phyloP scores from a whole-genome alignment of 2,329 filamentous ascomycete species.

The Exophiala mesophila region DNA sequence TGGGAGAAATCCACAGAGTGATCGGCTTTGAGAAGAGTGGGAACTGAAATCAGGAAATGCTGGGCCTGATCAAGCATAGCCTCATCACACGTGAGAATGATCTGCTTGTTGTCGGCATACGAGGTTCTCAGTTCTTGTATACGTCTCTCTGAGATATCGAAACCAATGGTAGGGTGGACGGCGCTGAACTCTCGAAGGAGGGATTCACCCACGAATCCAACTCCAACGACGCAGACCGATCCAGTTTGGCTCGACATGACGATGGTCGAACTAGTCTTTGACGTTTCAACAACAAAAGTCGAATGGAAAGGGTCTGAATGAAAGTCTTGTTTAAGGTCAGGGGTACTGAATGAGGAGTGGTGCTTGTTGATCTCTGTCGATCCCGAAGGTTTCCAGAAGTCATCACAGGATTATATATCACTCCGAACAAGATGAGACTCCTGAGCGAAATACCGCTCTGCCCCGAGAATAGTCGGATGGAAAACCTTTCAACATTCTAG shows the following conservation, averaged over 20 bases:
- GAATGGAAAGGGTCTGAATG: too few species aligned
- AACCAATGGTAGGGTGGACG: slow-evolving; percentile 16
- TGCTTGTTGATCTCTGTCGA: too few species aligned
- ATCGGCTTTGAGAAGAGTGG: slow-evolving; percentile 15
- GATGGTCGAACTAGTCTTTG: too few species aligned
- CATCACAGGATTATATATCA: too few species aligned
- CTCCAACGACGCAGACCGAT: slow-evolving; percentile 16
- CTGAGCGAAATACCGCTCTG: too few species aligned
- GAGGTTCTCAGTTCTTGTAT: slow-evolving; percentile 10
- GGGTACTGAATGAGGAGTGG: too few species aligned
- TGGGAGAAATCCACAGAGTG: slow-evolving; percentile 13
- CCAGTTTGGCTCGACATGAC: not conserved
- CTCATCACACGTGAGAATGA: slow-evolving; percentile 10
- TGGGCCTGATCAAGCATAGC: slow-evolving; percentile 9
- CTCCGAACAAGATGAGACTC: too few species aligned
- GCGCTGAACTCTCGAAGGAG: slow-evolving; percentile 16
- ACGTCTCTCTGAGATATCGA: slow-evolving; percentile 16
- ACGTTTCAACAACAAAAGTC: too few species aligned
- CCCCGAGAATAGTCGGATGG: too few species aligned
- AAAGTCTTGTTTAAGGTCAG: too few species aligned
- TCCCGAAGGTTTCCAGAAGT: too few species aligned
- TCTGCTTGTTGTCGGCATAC: slow-evolving; percentile 9
- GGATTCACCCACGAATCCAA: slow-evolving; percentile 21
- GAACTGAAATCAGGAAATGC: slow-evolving; percentile 22
- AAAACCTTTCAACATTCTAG: too few species aligned